These are phyloP conservation scores for Solanum habrochaites DNA, from an alignment of 257 asterid genomes.

Conservation along the genomic window DNA sequence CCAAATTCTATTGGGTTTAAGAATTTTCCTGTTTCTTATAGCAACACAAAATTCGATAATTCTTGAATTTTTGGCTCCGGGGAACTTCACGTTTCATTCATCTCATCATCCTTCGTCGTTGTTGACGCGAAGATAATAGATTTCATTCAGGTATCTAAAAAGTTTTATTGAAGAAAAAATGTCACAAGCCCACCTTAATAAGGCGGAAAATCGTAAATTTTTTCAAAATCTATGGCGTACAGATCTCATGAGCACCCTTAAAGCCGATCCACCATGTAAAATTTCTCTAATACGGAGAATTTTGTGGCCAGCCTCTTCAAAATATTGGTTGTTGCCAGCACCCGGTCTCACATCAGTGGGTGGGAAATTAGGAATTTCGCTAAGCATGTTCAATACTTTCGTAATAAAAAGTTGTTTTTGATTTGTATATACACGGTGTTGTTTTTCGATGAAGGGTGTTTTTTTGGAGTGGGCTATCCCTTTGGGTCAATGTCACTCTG, in stretches of 20 bases:
- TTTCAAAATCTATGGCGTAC: slow-evolving; percentile 16
- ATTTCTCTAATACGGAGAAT: not conserved
- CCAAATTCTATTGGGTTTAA: not conserved
- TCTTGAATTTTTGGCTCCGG: not conserved
- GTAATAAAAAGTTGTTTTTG: not conserved
- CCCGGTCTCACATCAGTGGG: not conserved
- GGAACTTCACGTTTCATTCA: not conserved
- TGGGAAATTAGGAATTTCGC: not conserved
- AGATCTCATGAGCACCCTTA: slow-evolving; percentile 15
- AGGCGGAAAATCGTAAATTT: slow-evolving; percentile 12
- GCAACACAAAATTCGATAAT: not conserved
- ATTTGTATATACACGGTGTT: not conserved
- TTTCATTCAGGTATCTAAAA: not conserved
- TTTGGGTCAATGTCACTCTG: not conserved
- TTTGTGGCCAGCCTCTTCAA: not conserved
- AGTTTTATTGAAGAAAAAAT: not conserved
- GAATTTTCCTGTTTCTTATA: not conserved
- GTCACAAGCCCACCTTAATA: slow-evolving; percentile 4
- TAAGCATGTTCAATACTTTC: not conserved
- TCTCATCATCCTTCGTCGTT: not conserved
- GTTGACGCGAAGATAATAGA: not conserved
- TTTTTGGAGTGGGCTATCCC: not conserved
- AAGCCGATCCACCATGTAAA: slow-evolving; percentile 15
- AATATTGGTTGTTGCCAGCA: rapidly evolving
- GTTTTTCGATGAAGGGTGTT: not conserved